Percentiles rank a stretch among this genome's conserved stretches.
Evolutionary conservation across 108 stramenopile genomes (phyloP).

Genomic region (Conticribra weissflogii): DNA sequence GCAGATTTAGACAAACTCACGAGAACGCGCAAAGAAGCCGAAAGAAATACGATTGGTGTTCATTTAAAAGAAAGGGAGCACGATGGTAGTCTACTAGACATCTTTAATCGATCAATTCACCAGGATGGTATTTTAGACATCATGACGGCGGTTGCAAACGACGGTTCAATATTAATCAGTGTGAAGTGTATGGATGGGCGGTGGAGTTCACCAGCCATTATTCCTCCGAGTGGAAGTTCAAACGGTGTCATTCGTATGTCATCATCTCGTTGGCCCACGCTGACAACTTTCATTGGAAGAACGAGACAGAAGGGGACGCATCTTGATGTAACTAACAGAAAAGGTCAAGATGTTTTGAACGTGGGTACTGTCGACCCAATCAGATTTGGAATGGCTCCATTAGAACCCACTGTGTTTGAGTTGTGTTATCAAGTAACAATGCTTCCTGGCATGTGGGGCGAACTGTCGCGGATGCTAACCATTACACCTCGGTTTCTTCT

Average conservation of each 20-base stretch:
- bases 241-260: slow-evolving; percentile 59
- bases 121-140: slow-evolving; percentile 19
- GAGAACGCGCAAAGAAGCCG: slow-evolving; percentile 34
- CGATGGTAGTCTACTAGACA: slow-evolving; percentile 6
- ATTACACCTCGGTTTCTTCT: slow-evolving; percentile 68
- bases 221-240: slow-evolving; percentile 53
- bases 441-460: slow-evolving; percentile 72
- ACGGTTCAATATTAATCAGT: slow-evolving; percentile 20
- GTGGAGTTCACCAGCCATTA: slow-evolving; percentile 55
- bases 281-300: slow-evolving; percentile 21
- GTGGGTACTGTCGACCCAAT: neutral
- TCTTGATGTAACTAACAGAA: slow-evolving; percentile 2
- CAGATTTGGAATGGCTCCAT: slow-evolving; percentile 12
- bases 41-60: slow-evolving; percentile 19
- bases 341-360: slow-evolving; percentile 8
- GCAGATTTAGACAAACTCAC: slow-evolving; percentile 37
- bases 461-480: slow-evolving; percentile 59
- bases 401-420: slow-evolving; percentile 54
- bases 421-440: slow-evolving; percentile 63
- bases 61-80: slow-evolving; percentile 9
- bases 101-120: slow-evolving; percentile 14
- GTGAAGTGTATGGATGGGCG: slow-evolving; percentile 45
- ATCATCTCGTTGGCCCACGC: slow-evolving; percentile 64
- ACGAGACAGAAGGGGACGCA: slow-evolving; percentile 1
- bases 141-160: slow-evolving; percentile 22